phyloP scores from a whole-genome alignment of 768 basidiomycete species.

The Lactarius hatsudake region DNA sequence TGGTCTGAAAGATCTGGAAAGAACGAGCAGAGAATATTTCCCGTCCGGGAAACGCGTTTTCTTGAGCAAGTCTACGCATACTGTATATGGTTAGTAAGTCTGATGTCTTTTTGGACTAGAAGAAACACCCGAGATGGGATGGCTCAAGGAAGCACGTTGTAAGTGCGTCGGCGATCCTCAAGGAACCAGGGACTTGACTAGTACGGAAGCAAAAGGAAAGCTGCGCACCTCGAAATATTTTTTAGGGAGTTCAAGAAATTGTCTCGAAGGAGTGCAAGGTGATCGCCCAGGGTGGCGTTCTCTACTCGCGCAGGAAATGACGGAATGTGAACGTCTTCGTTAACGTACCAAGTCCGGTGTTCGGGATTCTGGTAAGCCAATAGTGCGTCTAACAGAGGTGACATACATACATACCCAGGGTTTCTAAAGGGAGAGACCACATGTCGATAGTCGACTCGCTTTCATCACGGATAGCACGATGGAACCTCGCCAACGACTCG shows the following conservation, averaged over 20 bases:
- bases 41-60: slow-evolving; percentile 17
- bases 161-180: background rate
- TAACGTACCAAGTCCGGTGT: background rate
- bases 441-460: slow-evolving; percentile 8
- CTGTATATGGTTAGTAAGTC: slow-evolving; percentile 20
- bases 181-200: slow-evolving; percentile 18
- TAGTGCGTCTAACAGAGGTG: background rate
- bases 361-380: background rate
- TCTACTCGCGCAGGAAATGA: slow-evolving; percentile 12
- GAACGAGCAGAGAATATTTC: slow-evolving; percentile 18
- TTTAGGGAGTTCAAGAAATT: slow-evolving; percentile 21
- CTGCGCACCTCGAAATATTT: slow-evolving; percentile 23
- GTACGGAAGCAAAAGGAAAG: slow-evolving; percentile 1
- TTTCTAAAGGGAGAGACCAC: slow-evolving; percentile 21
- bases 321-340: slow-evolving; percentile 24
- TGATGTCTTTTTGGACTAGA: background rate
- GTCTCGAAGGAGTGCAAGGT: slow-evolving; percentile 12
- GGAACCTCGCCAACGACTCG: slow-evolving; percentile 14
- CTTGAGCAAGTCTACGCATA: slow-evolving; percentile 25
- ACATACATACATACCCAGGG: slow-evolving; percentile 20
- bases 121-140: slow-evolving; percentile 11
- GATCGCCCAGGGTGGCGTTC: slow-evolving; percentile 18
- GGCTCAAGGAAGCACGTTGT: background rate
- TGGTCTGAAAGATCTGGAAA: slow-evolving; percentile 22
- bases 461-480: slow-evolving; percentile 22